Percentiles rank a stretch among this genome's conserved stretches.
Conservation (phyloP, 352 stramenopile species). For the Phytophthora quininea region DNA sequence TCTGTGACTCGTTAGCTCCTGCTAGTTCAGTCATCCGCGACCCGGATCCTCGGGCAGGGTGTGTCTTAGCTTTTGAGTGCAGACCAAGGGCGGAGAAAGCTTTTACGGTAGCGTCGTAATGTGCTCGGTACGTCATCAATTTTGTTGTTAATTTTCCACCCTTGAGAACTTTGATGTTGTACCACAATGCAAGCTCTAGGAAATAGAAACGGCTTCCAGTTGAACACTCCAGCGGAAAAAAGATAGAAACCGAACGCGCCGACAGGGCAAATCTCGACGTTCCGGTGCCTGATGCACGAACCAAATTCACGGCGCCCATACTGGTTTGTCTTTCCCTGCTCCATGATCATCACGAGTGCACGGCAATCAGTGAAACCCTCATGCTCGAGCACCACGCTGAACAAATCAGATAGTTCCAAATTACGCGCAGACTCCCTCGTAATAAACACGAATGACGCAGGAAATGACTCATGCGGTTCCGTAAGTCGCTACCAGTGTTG, state of each 20-base stretch:
- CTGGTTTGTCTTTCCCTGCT: not conserved
- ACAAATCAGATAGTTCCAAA: too few relatives aligned
- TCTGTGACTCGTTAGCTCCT: not conserved
- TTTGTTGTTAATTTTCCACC: not conserved
- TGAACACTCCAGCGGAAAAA: slow-evolving; percentile 6
- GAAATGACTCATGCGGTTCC: too few relatives aligned
- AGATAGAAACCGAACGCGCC: slow-evolving; percentile 5
- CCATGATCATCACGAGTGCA: not conserved
- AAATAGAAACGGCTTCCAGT: not conserved
- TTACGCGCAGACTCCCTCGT: too few relatives aligned
- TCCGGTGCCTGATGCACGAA: not conserved
- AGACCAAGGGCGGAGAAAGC: slow-evolving; percentile 2
- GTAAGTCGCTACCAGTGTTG: too few relatives aligned
- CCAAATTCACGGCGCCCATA: not conserved
- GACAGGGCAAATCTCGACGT: slow-evolving; percentile 7
- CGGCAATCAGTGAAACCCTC: not conserved
- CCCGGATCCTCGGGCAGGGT: not conserved
- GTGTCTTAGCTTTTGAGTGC: slow-evolving; percentile 1
- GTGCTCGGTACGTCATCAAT: not conserved
- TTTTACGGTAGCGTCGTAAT: slow-evolving; percentile 9
- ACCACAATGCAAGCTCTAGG: not conserved
- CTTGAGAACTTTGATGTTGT: not conserved
- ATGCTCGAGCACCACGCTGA: not conserved
- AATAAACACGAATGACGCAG: too few relatives aligned
- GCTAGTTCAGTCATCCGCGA: slow-evolving; percentile 2